phyloP scores from a whole-genome alignment of 2,329 filamentous ascomycete species.

The Fonsecaea monophora region DNA sequence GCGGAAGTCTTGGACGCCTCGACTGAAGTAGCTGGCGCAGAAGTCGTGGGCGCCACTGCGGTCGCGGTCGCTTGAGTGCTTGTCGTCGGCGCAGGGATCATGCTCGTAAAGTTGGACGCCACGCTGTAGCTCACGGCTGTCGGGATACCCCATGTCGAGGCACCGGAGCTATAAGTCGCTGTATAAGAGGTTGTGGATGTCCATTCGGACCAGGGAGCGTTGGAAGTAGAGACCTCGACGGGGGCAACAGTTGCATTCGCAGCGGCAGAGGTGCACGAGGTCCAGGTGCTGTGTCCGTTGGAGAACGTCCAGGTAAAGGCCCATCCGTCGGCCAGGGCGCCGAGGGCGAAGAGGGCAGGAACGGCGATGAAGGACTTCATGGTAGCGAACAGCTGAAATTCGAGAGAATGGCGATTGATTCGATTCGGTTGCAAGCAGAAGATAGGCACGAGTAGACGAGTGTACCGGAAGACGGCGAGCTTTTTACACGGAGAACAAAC shows the following conservation, averaged over 20 bases:
- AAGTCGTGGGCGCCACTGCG: background rate
- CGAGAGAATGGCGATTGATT: background rate
- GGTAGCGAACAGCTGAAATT: background rate
- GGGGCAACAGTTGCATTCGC: slow-evolving; percentile 26
- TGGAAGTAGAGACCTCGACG: slow-evolving; percentile 18
- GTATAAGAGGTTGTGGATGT: slow-evolving; percentile 30
- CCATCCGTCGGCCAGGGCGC: slow-evolving; percentile 31
- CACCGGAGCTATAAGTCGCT: slow-evolving; percentile 29
- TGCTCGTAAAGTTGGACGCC: slow-evolving; percentile 29
- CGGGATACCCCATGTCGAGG: slow-evolving; percentile 28
- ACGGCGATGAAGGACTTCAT: slow-evolving; percentile 36
- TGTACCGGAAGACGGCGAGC: slow-evolving; percentile 23
- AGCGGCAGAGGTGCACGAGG: slow-evolving; percentile 20
- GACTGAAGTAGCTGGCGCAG: slow-evolving; percentile 1
- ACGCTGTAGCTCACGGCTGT: slow-evolving; percentile 28
- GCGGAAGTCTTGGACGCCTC: background rate
- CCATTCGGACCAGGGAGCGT: slow-evolving; percentile 15
- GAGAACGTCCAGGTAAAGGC: slow-evolving; percentile 33
- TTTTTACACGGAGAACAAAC: background rate
- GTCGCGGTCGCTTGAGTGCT: background rate
- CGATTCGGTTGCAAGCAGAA: background rate
- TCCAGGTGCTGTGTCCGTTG: slow-evolving; percentile 31
- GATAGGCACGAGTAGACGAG: slow-evolving; percentile 22
- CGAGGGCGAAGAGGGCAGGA: slow-evolving; percentile 31
- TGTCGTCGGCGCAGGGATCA: slow-evolving; percentile 25